Base-by-base conservation (phyloP, 805 yeast genomes). In the Groenewaldozyma tartarivorans region DNA sequence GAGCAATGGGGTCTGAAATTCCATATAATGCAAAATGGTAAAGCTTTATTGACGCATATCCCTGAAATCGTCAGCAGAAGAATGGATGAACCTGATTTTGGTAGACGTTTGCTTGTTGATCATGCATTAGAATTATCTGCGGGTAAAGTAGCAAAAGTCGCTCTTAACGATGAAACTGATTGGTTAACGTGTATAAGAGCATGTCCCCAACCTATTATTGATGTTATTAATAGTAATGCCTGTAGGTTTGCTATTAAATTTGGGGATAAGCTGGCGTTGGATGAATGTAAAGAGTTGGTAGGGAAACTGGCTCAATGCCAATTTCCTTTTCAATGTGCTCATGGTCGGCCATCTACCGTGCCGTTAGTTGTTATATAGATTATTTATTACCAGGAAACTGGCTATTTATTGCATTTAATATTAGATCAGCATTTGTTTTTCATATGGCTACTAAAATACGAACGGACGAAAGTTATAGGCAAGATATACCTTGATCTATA, bases 301-400 rank as follows among this genome's bases (percentile, higher is more conserved):
- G 26, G 36, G 1, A 46, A 58, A 1, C 62, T 85, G 21, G 48
- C 64, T 0, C 18, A 40, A 3, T 83, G 94, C 51, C 50, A 60
- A 11, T 57, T 67, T 16, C 94, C 95, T 0, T 80, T 82, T 48
- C 77, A 72, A 41, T 86, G 95, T 64, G 95, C 95, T 0, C 95
- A 85, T 56, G 94, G 94, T 0, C 60, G 95, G 42, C 94, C 94
- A 0, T 72, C 86, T 0, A 55, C 80, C 9, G 69, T 75, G 1
- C 87, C 88, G 0, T 24, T 49, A 24, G 43, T 34, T 9, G 31
- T 24, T 24, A 24, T 24, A 9, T 24, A 24, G 29, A 24, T 24
- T 24, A 24, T 24, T 24, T 24, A 24, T 24, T 24, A 24, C 13
- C n/a, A n/a, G n/a, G n/a, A n/a, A n/a, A n/a, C n/a, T n/a, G n/a